Evolutionary conservation across 176 grass and related monocot species (phyloP).

Genomic region (Musa schizocarpa): DNA sequence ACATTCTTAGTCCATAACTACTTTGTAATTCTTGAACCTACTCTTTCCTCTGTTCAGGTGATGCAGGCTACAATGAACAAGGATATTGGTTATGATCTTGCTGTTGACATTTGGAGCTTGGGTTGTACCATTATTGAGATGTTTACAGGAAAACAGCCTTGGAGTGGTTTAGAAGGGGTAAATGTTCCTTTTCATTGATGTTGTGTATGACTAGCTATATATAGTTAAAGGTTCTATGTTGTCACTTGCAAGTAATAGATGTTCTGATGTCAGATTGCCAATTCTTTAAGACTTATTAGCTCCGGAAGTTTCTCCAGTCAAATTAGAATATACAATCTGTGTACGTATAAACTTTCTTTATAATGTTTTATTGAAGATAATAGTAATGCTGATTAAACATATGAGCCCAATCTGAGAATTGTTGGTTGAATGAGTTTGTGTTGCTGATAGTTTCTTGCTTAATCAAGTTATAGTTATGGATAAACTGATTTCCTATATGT

Average conservation of each 20-base stretch:
- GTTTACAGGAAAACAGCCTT: constrained; percentile 81
- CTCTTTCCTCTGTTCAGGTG: constrained; percentile 47
- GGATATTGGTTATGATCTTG: constrained; percentile 69
- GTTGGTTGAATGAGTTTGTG: too few species aligned
- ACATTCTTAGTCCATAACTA: neutral
- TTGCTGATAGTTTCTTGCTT: too few species aligned
- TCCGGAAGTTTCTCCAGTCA: neutral
- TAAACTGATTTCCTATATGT: too few species aligned
- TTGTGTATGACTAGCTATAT: neutral
- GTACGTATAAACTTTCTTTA: too few species aligned
- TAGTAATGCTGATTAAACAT: too few species aligned
- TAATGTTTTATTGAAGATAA: too few species aligned
- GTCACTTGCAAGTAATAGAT: neutral
- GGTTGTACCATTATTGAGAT: constrained; percentile 97
- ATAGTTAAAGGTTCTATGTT: too few species aligned
- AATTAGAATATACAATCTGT: too few species aligned
- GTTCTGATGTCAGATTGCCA: neutral
- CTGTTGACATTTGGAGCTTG: constrained; percentile 98
- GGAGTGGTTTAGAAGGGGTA: constrained; percentile 97
- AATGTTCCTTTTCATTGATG: neutral
- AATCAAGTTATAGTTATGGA: too few species aligned
- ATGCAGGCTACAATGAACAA: constrained; percentile 71
- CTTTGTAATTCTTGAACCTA: neutral
- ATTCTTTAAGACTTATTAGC: neutral
- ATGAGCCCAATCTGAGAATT: too few species aligned